Evolutionary conservation across 331 rosid species (phyloP), one percentile per base, ranked within the genome.

Genomic region (Dryas integrifolia): DNA sequence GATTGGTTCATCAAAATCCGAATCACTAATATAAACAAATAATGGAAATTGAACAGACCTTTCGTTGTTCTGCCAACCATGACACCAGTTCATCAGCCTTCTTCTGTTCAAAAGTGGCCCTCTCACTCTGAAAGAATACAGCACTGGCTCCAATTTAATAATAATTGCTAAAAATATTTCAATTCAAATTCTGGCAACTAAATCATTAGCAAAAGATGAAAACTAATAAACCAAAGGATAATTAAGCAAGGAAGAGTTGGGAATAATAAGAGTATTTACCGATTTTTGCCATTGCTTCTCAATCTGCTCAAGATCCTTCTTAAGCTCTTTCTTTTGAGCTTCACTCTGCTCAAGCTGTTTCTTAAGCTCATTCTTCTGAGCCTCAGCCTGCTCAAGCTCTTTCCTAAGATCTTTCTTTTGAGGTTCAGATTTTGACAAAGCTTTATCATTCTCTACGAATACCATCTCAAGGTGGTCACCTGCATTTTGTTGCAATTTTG

Each of bases 1-100:
- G 6, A 79, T 35, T 82, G 75, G 10, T 84, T 84, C 65, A 87
- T 57, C 56, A 16, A 59, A 18, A 18, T 35, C 18, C 1, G 15
- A 60, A 14, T 4, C 46, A 38, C 47, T 64, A 43, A 49, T 3
- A 2, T 14, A 52, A 1, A 51, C 50, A 39, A 66, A 53, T 24
- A 76, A 51, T 5, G 43, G 67, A 72, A 65, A 26, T 26, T 26
- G 30, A 9, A 10, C 76, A 49, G 8, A 80, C 94, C 86, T 84
- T 70, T 8, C 84, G 94, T 61, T 85, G 82, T 53, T 92, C 84
- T 83, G 92, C 75, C 69, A 58, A 51, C 58, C 58, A n/a, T n/a
- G 4, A 7, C 24, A 52, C 26, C 46, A 45, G 62, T 50, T 26
- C 72, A 57, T 3, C 21, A n/a, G 30, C 74, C 38, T 7, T 91